These are phyloP conservation scores for Cercospora brassicicola DNA, from an alignment of 2,329 filamentous ascomycete genomes.

Conservation along the genomic window DNA sequence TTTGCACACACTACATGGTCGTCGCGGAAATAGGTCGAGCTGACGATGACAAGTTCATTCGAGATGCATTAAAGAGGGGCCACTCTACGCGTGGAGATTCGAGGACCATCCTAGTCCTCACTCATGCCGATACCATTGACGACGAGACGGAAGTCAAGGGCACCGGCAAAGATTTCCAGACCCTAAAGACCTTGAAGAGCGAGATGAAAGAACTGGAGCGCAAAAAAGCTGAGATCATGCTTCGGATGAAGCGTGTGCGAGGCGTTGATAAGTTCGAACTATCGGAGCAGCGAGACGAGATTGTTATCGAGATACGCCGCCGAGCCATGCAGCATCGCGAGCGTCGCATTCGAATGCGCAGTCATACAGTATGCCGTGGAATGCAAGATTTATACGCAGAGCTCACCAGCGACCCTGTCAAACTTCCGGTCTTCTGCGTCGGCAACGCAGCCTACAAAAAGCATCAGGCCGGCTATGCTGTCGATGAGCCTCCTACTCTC, in stretches of 20 bases:
- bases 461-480: not conserved
- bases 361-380: not conserved
- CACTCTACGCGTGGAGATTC: not conserved
- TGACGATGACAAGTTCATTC: conserved; percentile 1
- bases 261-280: not conserved
- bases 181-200: not conserved
- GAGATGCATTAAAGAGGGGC: not conserved
- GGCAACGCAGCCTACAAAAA: not conserved
- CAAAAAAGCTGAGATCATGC: not conserved
- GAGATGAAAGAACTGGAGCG: not conserved
- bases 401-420: not conserved
- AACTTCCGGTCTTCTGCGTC: not conserved
- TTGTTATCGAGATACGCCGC: no score
- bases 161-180: no score
- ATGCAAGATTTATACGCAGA: not conserved
- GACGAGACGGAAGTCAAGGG: conserved; percentile 8
- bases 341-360: not conserved
- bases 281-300: not conserved
- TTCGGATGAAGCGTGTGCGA: not conserved
- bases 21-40: not conserved
- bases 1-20: not conserved
- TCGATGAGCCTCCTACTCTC: not conserved
- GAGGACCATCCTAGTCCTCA: conserved; percentile 15
- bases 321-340: no score
- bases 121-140: conserved; percentile 21